Base-by-base conservation (phyloP, 345 rosid species). In the Turritis glabra region DNA sequence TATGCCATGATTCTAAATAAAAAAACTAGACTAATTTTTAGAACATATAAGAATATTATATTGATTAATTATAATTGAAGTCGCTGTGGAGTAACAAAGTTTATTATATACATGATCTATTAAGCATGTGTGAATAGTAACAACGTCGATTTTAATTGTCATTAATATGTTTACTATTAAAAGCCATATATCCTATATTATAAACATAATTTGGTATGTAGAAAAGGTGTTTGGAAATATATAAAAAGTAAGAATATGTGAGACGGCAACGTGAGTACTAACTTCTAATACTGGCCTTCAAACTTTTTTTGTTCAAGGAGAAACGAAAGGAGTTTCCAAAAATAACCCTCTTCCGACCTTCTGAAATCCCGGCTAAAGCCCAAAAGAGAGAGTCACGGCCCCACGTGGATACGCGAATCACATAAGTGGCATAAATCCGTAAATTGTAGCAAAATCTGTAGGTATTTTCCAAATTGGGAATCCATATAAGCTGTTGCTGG, bases 371-470 rank as follows among this genome's bases (percentile, higher is more conserved):
- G 1, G 58, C 64, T 11, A 69, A 62, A 53, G 19, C 52, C 71
- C 75, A 69, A 76, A 76, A 69, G 75, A 76, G 66, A 62, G 80
- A 71, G 80, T 77, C 77, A 77, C 25, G 73, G 56, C 25, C 80
- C 73, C 80, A 77, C 77, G 77, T 57, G 80, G 77, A 71, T 71
- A 70, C 72, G 46, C 53, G 29, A 46, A 69, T 33, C 71, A 64
- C 62, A 57, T 37, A 54, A 77, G 80, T 77, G 80, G 80, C 69
- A 65, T 29, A 71, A 18, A 29, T 14, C 47, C 64, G 80, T 77
- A 77, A 77, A 26, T 65, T 64, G 1, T 21, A 56, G 5, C 26
- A 21, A 71, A 64, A 23, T 22, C 5, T 7, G 65, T 56, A 14
- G 77, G 69, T n/a, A 26, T 12, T 48, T 77, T 65, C 57, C 23